Evolutionary conservation across 2,329 filamentous ascomycete genomes (phyloP).

Genomic region (Colletotrichum sp.): DNA sequence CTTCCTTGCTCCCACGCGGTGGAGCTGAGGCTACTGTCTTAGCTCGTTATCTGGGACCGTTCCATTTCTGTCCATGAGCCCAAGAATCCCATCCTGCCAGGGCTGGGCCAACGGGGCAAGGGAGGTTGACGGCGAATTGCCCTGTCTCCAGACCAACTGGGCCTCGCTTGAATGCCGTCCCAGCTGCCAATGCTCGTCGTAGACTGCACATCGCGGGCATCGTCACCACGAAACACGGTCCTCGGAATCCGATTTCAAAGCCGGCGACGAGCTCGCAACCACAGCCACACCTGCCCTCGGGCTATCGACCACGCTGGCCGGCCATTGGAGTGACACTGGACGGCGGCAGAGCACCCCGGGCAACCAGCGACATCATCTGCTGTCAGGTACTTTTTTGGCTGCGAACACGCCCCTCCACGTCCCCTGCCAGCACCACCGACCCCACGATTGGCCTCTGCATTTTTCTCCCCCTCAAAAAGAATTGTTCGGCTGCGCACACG

Average conservation of each 20-base stretch:
- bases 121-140: neutral
- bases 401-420: constrained; percentile 13
- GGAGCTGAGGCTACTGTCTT: constrained; percentile 2
- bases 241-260: neutral
- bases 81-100: neutral
- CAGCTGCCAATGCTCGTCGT: neutral
- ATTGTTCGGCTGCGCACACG: constrained; percentile 14
- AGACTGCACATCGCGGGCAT: neutral
- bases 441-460: constrained; percentile 3
- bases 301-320: neutral
- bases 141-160: neutral
- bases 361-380: constrained; percentile 18
- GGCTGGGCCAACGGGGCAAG: neutral
- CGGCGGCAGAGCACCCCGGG: constrained; percentile 18
- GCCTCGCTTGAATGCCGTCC: neutral
- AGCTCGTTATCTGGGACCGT: neutral
- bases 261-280: neutral
- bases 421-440: neutral
- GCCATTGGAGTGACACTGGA: constrained; percentile 18
- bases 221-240: neutral
- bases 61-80: neutral
- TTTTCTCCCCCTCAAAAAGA: neutral
- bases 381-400: constrained; percentile 14
- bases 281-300: constrained; percentile 1
- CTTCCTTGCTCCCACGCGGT: constrained; percentile 13